Conservation (phyloP, 306 rosid genomes). For the Clitoria ternatea region DNA sequence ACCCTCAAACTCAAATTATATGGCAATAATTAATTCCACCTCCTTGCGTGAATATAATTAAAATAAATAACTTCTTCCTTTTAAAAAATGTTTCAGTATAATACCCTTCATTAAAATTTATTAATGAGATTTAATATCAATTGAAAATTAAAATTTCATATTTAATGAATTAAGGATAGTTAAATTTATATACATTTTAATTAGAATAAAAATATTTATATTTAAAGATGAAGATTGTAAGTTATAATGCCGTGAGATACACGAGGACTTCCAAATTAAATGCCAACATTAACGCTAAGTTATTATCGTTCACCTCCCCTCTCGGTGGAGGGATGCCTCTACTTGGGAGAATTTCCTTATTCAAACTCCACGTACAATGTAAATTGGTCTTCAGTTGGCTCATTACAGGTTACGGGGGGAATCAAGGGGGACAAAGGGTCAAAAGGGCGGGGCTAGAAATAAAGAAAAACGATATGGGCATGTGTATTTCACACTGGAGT, state of each 20-base stretch:
- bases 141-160: too few relatives aligned
- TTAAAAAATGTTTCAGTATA: too few relatives aligned
- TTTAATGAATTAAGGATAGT: too few relatives aligned
- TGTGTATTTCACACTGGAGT: background rate
- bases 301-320: background rate
- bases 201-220: too few relatives aligned
- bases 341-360: background rate
- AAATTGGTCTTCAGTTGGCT: background rate
- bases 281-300: background rate
- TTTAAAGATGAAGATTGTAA: too few relatives aligned
- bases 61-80: too few relatives aligned
- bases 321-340: background rate
- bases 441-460: too few relatives aligned
- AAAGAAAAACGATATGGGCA: background rate
- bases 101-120: too few relatives aligned
- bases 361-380: background rate
- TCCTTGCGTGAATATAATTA: too few relatives aligned
- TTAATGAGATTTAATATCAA: too few relatives aligned
- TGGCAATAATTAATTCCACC: too few relatives aligned
- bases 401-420: background rate
- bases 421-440: background rate
- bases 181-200: too few relatives aligned
- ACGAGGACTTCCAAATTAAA: background rate
- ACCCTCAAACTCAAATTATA: background rate
- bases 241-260: background rate